These are phyloP conservation scores for Neurospora sp. DNA, from an alignment of 2,329 filamentous ascomycete genomes.

Conservation along the genomic window DNA sequence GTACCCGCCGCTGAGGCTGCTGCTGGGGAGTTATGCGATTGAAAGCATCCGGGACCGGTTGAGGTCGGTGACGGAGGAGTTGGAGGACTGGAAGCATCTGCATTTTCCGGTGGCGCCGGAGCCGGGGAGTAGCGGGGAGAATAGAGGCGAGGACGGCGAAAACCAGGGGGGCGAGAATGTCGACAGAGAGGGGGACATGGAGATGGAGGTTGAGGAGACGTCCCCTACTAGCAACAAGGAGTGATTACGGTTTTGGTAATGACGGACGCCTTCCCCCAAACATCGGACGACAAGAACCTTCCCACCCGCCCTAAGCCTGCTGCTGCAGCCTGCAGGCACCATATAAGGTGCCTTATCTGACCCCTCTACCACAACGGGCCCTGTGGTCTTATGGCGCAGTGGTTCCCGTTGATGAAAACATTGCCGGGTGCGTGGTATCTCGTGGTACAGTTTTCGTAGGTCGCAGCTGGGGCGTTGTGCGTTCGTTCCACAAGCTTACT, in stretches of 20 bases:
- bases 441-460: neutral
- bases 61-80: constrained; percentile 85
- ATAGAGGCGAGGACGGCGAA: constrained; percentile 20
- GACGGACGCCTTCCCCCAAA: neutral
- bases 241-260: neutral
- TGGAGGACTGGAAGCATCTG: constrained; percentile 86
- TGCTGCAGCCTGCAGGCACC: neutral
- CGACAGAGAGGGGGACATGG: constrained; percentile 3
- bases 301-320: neutral
- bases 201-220: constrained; percentile 5
- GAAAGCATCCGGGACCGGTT: constrained; percentile 89
- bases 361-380: neutral
- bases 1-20: constrained; percentile 77
- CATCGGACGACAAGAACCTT: neutral
- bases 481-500: neutral
- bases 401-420: neutral
- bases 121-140: constrained; percentile 21
- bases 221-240: constrained; percentile 2
- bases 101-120: constrained; percentile 50
- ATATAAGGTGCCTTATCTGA: neutral
- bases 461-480: neutral
- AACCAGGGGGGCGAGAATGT: constrained; percentile 8
- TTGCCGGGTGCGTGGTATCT: neutral
- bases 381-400: neutral
- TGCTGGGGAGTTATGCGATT: constrained; percentile 90